phyloP scores from a whole-genome alignment of 2,329 filamentous ascomycete genomes.

The Colletotrichum cuscutae region DNA sequence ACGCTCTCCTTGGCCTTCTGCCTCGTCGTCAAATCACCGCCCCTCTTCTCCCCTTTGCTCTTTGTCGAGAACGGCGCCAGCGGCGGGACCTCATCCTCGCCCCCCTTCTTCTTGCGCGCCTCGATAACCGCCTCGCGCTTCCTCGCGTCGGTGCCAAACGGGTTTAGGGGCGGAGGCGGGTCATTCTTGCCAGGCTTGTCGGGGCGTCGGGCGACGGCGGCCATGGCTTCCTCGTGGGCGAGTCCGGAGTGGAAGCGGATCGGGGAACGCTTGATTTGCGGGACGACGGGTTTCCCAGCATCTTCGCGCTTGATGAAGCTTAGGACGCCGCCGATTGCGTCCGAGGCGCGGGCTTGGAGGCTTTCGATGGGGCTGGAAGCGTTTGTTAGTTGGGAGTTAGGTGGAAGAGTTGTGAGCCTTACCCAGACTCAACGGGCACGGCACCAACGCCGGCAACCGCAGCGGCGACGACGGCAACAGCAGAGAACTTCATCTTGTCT shows the following conservation, averaged over 20 bases:
- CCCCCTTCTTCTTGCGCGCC: background rate
- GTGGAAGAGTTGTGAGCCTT: background rate
- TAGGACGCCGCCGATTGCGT: conserved; percentile 26
- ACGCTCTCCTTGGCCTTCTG: conserved; percentile 17
- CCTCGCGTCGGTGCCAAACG: background rate
- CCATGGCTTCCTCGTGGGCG: conserved; percentile 11
- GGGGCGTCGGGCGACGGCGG: background rate
- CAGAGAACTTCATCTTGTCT: conserved; percentile 25
- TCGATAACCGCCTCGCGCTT: background rate
- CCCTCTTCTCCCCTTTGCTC: background rate
- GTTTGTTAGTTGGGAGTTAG: background rate
- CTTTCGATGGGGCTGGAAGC: conserved; percentile 5
- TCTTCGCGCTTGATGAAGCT: conserved; percentile 27
- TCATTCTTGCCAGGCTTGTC: background rate
- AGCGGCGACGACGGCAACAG: conserved; percentile 14
- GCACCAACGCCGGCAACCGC: conserved; percentile 16
- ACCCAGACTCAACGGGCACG: conserved; percentile 24
- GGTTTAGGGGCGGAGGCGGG: conserved; percentile 4
- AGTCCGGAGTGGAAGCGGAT: conserved; percentile 22
- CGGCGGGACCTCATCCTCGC: conserved; percentile 1
- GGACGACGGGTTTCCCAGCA: conserved; percentile 3
- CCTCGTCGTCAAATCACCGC: background rate
- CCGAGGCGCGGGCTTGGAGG: conserved; percentile 23
- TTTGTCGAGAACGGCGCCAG: conserved; percentile 1
- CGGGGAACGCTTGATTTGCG: conserved; percentile 2